phyloP scores from a whole-genome alignment of 345 rosid species.

The Hibiscus mutabilis region DNA sequence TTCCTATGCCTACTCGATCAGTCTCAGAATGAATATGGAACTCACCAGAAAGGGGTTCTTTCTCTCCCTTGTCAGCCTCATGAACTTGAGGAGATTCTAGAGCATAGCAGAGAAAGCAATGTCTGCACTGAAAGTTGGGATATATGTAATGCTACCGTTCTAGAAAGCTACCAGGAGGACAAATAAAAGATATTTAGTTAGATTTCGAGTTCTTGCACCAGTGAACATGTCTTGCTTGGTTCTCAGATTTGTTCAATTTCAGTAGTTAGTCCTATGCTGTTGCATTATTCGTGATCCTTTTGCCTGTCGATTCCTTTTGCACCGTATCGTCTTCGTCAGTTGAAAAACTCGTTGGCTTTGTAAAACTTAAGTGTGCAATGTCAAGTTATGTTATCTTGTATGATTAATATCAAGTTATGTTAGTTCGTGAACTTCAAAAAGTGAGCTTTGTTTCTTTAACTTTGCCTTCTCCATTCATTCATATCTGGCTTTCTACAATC shows the following conservation, averaged over 20 bases:
- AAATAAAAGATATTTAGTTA: neutral
- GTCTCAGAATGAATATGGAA: slow-evolving; percentile 29
- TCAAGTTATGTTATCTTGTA: neutral
- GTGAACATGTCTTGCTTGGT: neutral
- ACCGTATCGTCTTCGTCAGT: neutral
- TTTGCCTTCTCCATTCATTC: neutral
- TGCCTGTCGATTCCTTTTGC: neutral
- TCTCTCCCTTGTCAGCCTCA: slow-evolving; percentile 28
- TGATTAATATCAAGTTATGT: neutral
- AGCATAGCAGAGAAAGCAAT: neutral
- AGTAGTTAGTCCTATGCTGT: neutral
- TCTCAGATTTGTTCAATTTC: neutral
- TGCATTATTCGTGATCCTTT: neutral
- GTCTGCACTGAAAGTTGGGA: neutral
- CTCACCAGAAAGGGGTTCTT: slow-evolving; percentile 26
- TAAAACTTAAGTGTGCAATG: neutral
- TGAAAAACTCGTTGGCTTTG: neutral
- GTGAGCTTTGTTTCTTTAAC: neutral
- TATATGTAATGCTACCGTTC: neutral
- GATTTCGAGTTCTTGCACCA: neutral
- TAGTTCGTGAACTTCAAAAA: neutral
- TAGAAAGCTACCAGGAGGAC: neutral
- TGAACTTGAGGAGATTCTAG: slow-evolving; percentile 21
- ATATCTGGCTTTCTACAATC: neutral
- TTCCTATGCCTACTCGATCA: slow-evolving; percentile 26